These are phyloP conservation scores for Geotrichum reessii DNA, from an alignment of 1,139 yeast genomes.

Conservation along the genomic window DNA sequence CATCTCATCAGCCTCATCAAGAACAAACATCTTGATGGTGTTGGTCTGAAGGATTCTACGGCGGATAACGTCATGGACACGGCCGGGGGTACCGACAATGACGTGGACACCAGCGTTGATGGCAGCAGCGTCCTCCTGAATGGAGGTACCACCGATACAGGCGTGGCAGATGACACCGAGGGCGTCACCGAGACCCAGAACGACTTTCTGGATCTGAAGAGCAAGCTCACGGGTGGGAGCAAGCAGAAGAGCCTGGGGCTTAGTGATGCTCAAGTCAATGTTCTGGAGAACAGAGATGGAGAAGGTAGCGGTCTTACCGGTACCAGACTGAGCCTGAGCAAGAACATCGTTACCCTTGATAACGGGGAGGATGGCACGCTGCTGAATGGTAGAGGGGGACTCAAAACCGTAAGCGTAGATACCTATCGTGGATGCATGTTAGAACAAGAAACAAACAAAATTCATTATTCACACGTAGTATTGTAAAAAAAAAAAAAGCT, in stretches of 20 bases:
- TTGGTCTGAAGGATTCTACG: slow-evolving; percentile 87
- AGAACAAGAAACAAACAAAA: not conserved
- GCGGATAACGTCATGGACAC: slow-evolving; percentile 96
- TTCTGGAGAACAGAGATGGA: slow-evolving; percentile 94
- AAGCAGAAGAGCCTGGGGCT: slow-evolving; percentile 77
- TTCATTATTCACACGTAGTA: no score
- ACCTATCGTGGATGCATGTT: slow-evolving; percentile 41
- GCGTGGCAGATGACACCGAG: slow-evolving; percentile 94
- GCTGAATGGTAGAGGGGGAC: slow-evolving; percentile 95
- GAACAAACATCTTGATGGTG: slow-evolving; percentile 89
- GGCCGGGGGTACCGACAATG: slow-evolving; percentile 99
- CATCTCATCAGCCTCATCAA: slow-evolving; percentile 99
- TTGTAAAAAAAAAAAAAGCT: no score
- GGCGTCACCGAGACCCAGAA: slow-evolving; percentile 88
- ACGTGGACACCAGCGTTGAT: slow-evolving; percentile 91
- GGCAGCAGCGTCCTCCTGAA: slow-evolving; percentile 86
- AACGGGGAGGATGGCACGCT: slow-evolving; percentile 95
- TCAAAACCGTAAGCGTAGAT: slow-evolving; percentile 94
- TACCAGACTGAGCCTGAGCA: slow-evolving; percentile 99
- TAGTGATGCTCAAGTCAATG: slow-evolving; percentile 49
- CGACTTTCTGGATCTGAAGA: slow-evolving; percentile 94
- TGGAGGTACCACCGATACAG: slow-evolving; percentile 96
- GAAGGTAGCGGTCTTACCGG: slow-evolving; percentile 99
- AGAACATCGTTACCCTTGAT: slow-evolving; percentile 94
- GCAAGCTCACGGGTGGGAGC: slow-evolving; percentile 99